A percentile compares a stretch with the other conserved stretches of the same genome.
These are phyloP conservation scores for Rhodotorula sp. DNA, from an alignment of 1,284 basidiomycete genomes.

Conservation along the genomic window DNA sequence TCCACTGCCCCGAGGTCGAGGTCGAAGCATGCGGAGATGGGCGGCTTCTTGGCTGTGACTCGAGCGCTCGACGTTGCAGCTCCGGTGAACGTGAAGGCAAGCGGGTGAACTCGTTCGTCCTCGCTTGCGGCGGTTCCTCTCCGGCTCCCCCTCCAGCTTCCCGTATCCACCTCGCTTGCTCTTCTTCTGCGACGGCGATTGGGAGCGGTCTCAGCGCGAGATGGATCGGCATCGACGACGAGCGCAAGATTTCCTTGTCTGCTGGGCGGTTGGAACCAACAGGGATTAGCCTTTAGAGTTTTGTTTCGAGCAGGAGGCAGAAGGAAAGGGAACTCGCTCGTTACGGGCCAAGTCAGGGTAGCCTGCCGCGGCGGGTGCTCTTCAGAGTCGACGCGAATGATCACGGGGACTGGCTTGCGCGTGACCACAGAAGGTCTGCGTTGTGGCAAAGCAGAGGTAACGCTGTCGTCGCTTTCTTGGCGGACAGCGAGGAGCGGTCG, in stretches of 20 bases:
- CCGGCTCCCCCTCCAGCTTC: not conserved
- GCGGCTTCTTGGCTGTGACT: not conserved
- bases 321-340: not conserved
- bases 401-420: not conserved
- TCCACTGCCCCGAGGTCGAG: not conserved
- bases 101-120: too few relatives aligned
- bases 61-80: too few relatives aligned
- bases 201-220: conserved; percentile 1
- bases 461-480: not conserved
- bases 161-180: not conserved
- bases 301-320: too few relatives aligned
- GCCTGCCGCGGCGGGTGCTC: not conserved
- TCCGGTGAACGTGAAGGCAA: too few relatives aligned
- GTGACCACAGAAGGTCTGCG: not conserved
- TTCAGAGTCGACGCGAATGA: not conserved
- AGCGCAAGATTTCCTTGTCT: not conserved
- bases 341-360: not conserved
- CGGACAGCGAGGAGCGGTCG: not conserved
- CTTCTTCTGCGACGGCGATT: conserved; percentile 1
- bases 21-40: not conserved
- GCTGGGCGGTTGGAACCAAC: not conserved
- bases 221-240: conserved; percentile 1
- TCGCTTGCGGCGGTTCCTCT: too few relatives aligned
- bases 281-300: not conserved
- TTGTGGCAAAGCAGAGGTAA: not conserved